Percentiles rank a stretch among this genome's conserved stretches.
phyloP scores from a whole-genome alignment of 805 yeast genomes.

The Wickerhamiella cacticola region DNA sequence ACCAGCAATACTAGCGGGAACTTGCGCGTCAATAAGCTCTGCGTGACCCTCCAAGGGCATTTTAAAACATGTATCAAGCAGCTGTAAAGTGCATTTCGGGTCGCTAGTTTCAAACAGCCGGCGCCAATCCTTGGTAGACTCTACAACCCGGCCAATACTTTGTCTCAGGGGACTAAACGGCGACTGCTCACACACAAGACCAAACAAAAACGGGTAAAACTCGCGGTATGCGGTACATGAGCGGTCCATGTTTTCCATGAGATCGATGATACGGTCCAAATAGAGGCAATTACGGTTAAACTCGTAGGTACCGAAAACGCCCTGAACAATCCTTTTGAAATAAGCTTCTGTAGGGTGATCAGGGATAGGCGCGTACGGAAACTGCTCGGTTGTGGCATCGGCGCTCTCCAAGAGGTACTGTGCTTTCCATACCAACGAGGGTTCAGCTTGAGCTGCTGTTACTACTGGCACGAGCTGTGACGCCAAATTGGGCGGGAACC shows the following conservation, averaged over 20 bases:
- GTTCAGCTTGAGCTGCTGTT: background rate
- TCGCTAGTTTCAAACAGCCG: slow-evolving; percentile 7
- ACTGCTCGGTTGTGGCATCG: background rate
- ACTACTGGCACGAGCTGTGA: background rate
- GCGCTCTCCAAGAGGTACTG: background rate
- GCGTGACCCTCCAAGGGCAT: too few species aligned
- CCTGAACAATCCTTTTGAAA: background rate
- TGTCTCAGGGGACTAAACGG: slow-evolving; percentile 5
- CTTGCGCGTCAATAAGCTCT: background rate
- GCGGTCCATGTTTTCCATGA: background rate
- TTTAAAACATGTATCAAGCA: background rate
- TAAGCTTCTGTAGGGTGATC: background rate
- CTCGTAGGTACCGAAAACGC: background rate
- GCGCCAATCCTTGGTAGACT: background rate
- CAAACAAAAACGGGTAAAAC: background rate
- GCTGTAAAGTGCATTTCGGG: background rate
- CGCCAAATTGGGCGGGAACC: background rate
- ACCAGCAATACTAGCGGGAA: background rate
- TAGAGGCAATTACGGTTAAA: background rate
- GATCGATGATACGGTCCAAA: background rate
- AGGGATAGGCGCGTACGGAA: background rate
- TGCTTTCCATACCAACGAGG: background rate
- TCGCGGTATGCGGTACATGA: background rate
- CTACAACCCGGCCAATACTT: background rate
- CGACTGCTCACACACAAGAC: slow-evolving; percentile 3